Conservation (phyloP, 768 basidiomycete genomes). For the Suillus plorans region DNA sequence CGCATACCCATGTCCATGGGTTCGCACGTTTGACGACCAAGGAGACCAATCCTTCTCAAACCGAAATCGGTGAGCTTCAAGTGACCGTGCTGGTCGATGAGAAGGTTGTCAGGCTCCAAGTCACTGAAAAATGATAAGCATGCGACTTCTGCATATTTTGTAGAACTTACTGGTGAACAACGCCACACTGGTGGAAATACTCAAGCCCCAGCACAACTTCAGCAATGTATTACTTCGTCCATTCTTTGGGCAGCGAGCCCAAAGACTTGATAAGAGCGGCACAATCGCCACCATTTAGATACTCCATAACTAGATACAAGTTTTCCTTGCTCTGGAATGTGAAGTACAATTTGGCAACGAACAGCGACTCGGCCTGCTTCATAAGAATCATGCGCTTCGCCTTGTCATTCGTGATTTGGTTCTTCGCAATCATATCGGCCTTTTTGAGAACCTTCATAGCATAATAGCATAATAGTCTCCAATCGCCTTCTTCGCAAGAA, state of each 20-base stretch:
- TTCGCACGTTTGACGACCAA: conserved; percentile 92
- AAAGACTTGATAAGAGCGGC: conserved; percentile 95
- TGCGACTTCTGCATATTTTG: neutral
- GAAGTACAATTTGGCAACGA: conserved; percentile 96
- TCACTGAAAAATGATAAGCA: conserved; percentile 56
- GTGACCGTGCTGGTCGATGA: conserved; percentile 96
- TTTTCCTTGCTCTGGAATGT: conserved; percentile 99
- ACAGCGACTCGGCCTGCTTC: conserved; percentile 98
- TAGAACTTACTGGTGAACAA: conserved; percentile 86
- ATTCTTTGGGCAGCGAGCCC: conserved; percentile 95
- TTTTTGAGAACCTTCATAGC: conserved; percentile 92
- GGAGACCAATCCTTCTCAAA: conserved; percentile 93
- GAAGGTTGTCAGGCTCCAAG: conserved; percentile 95
- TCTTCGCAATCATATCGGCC: conserved; percentile 99
- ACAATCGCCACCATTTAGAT: conserved; percentile 97
- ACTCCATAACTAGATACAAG: conserved; percentile 98
- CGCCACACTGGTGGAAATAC: conserved; percentile 91
- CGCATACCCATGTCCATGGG: conserved; percentile 43
- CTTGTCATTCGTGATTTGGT: conserved; percentile 99
- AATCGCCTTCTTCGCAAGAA: conserved; percentile 96
- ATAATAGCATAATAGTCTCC: conserved; percentile 97
- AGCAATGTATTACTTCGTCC: conserved; percentile 95
- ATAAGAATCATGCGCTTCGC: conserved; percentile 99
- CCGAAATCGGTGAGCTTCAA: conserved; percentile 98
- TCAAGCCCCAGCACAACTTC: conserved; percentile 97